Percentiles rank a stretch among this genome's conserved stretches.
These are phyloP conservation scores for Canavalia ensiformis DNA, from an alignment of 306 rosid genomes.

Conservation along the genomic window DNA sequence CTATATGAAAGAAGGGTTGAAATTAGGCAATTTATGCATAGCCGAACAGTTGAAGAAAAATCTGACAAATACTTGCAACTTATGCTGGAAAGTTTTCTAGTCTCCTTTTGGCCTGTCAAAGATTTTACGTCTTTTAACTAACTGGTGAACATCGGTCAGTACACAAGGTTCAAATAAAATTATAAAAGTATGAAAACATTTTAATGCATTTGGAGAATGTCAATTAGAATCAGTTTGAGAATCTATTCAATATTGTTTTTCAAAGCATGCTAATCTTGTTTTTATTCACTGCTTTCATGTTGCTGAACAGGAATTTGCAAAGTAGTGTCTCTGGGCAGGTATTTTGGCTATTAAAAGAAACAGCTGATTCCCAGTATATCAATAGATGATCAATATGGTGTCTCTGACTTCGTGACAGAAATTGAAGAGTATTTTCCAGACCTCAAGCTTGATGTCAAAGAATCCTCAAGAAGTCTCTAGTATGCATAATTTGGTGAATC, in stretches of 20 bases:
- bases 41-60: conserved; percentile 6
- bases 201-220: conserved; percentile 82
- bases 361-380: conserved; percentile 36
- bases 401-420: neutral
- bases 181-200: conserved; percentile 39
- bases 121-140: conserved; percentile 7
- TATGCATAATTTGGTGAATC: no score
- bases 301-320: conserved; percentile 63
- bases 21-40: neutral
- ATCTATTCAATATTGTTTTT: conserved; percentile 9
- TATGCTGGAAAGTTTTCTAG: neutral
- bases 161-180: conserved; percentile 77
- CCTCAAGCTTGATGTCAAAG: neutral
- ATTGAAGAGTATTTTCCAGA: neutral
- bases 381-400: neutral
- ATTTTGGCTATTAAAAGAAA: conserved; percentile 79
- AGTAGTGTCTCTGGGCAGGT: conserved; percentile 70
- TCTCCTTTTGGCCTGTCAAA: neutral
- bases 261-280: neutral
- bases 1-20: conserved; percentile 15
- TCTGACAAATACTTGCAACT: conserved; percentile 9
- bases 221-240: conserved; percentile 74
- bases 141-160: neutral
- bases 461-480: neutral
- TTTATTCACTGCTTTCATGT: neutral